phyloP scores from a whole-genome alignment of 1,284 basidiomycete species.

The Exsudoporus floridanus region DNA sequence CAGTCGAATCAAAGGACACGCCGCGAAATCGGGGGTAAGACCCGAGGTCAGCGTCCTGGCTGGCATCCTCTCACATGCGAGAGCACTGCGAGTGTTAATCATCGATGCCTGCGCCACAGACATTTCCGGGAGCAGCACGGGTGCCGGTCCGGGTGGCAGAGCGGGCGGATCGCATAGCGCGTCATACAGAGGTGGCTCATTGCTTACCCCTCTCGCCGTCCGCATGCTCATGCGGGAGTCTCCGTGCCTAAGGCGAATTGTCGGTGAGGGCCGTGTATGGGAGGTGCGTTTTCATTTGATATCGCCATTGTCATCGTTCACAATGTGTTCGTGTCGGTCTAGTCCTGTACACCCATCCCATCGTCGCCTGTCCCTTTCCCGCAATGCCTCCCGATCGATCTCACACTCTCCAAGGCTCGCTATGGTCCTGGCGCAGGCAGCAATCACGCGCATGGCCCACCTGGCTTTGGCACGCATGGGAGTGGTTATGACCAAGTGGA shows the following conservation, averaged over 20 bases:
- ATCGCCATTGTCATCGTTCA: neutral
- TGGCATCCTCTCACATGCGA: conserved; percentile 17
- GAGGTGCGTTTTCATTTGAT: conserved; percentile 42
- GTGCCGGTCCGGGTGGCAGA: neutral
- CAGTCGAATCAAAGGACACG: neutral
- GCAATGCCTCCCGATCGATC: conserved; percentile 13
- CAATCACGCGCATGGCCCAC: conserved; percentile 16
- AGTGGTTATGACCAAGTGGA: conserved; percentile 25
- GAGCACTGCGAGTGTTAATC: conserved; percentile 16
- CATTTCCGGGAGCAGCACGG: neutral
- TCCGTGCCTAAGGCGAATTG: conserved; percentile 38
- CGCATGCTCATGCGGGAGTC: conserved; percentile 29
- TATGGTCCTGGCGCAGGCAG: conserved; percentile 13
- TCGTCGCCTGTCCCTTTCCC: conserved; percentile 10
- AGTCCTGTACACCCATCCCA: conserved; percentile 19
- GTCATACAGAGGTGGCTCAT: neutral
- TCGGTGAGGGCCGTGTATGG: conserved; percentile 58
- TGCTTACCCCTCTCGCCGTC: conserved; percentile 20
- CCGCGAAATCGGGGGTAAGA: neutral
- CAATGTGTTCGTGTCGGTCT: neutral
- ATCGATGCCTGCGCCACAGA: conserved; percentile 14
- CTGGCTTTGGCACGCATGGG: conserved; percentile 17
- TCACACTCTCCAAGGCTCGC: conserved; percentile 13
- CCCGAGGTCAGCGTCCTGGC: conserved; percentile 17
- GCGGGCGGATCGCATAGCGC: neutral